These are phyloP conservation scores for Cadophora sp. DNA, from an alignment of 2,329 filamentous ascomycete genomes.

Conservation along the genomic window DNA sequence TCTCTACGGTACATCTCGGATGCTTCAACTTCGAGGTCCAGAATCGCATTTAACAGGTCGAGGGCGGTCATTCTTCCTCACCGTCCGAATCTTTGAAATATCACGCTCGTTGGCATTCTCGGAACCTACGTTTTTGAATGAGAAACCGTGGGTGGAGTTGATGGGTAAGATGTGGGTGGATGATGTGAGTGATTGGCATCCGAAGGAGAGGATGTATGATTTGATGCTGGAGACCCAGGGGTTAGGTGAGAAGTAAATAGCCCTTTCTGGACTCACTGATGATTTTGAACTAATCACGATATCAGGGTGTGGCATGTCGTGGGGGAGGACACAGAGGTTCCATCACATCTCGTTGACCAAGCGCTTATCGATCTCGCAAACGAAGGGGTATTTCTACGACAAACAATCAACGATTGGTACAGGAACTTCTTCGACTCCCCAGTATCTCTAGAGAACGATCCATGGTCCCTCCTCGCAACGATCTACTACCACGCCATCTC, in stretches of 20 bases:
- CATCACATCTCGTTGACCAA: not conserved
- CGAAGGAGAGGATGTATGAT: slow-evolving; percentile 36
- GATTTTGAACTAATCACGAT: not conserved
- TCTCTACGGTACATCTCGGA: slow-evolving; percentile 37
- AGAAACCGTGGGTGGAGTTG: slow-evolving; percentile 27
- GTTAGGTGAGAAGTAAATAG: slow-evolving; percentile 25
- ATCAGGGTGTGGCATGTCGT: slow-evolving; percentile 18
- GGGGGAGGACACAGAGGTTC: not conserved
- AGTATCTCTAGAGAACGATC: not conserved
- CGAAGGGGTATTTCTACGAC: slow-evolving; percentile 26
- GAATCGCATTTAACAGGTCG: slow-evolving; percentile 25
- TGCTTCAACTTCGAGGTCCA: slow-evolving; percentile 36
- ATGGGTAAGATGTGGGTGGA: slow-evolving; percentile 28
- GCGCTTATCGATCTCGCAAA: slow-evolving; percentile 21
- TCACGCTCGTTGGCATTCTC: slow-evolving; percentile 34
- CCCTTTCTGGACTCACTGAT: not conserved
- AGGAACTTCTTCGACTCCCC: not conserved
- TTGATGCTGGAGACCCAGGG: slow-evolving; percentile 33
- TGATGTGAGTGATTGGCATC: slow-evolving; percentile 30
- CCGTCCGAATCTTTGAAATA: slow-evolving; percentile 37
- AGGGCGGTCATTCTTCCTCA: slow-evolving; percentile 36
- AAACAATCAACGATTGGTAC: slow-evolving; percentile 29
- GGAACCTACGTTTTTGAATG: slow-evolving; percentile 32
- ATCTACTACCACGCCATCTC: slow-evolving; percentile 35
- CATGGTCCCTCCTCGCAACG: slow-evolving; percentile 24